Evolutionary conservation across 352 stramenopile species (phyloP).

Genomic region (Pythium guiyangense): DNA sequence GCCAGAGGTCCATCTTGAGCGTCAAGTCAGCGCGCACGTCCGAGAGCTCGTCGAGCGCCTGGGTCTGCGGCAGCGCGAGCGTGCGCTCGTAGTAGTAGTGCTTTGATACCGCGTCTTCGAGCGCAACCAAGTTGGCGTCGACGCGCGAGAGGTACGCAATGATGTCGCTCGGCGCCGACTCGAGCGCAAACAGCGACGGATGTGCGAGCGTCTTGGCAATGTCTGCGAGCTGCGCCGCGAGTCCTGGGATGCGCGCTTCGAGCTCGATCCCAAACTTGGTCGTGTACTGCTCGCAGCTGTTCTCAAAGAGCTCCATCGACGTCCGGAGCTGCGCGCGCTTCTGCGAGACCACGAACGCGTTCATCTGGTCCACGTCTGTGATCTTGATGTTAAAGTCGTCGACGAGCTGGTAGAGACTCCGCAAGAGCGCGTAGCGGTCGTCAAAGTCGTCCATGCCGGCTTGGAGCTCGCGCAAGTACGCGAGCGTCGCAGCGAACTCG

Average conservation of each 20-base stretch:
- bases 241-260: constrained; percentile 40
- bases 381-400: constrained; percentile 72
- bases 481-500: constrained; percentile 59
- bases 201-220: constrained; percentile 33
- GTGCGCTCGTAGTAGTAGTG: constrained; percentile 60
- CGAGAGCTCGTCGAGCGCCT: constrained; percentile 81
- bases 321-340: constrained; percentile 68
- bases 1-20: constrained; percentile 85
- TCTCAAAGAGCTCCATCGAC: constrained; percentile 76
- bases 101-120: constrained; percentile 26
- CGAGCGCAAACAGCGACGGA: constrained; percentile 37
- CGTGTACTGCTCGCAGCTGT: constrained; percentile 61
- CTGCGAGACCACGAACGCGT: constrained; percentile 69
- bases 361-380: constrained; percentile 64
- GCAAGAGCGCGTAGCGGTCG: constrained; percentile 49
- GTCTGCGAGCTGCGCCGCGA: constrained; percentile 27
- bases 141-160: constrained; percentile 40
- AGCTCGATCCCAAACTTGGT: constrained; percentile 75
- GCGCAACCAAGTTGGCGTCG: constrained; percentile 22
- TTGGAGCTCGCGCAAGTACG: constrained; percentile 54
- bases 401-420: constrained; percentile 52
- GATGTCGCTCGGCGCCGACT: constrained; percentile 40
- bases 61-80: constrained; percentile 42
- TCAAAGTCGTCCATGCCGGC: constrained; percentile 37
- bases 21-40: constrained; percentile 62